Evolutionary conservation across 768 basidiomycete species (phyloP), one percentile per base, ranked within the genome.

Genomic region (Lactifluus hygrophoroides): DNA sequence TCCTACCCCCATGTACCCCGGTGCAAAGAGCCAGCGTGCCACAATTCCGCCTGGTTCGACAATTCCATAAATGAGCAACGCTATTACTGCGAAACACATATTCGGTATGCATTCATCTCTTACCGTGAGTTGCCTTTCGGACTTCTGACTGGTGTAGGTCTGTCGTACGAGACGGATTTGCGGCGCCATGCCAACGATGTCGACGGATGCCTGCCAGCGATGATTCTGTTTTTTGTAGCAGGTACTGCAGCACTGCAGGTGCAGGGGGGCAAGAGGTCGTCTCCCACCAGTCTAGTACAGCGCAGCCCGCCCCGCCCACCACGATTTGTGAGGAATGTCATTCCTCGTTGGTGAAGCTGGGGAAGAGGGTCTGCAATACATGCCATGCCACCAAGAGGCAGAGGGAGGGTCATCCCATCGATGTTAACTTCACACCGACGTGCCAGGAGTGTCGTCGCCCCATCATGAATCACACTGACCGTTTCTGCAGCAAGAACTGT

Each of bases 391-490:
- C 6, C 30, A 19, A 10, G 40, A 52, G 8, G 34, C 51, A 8
- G 13, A 52, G 3, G 11, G 23, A 9, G 2, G 5, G 28, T 11
- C 4, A 2, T 51, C 11, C 35, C 14, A 14, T 19, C 19, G 17
- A 17, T 2, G 51, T 42, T 0, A 27, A 13, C n/a, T 25, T 52
- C n/a, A 14, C 6, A 7, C 28, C 40, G 8, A 19, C 51, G n/a
- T 52, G 51, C 13, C 48, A 57, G 32, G 56, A 57, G 7, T 58
- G 57, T 27, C 57, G 57, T 28, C 38, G 51, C 23, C 21, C 40
- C 9, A 54, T 54, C 32, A 5, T 10, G 5, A 32, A 16, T 13
- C 38, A 21, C 5, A 10, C 14, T 13, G 27, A 19, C n/a, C 38
- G 6, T 42, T 58, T 48, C 46, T 58, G 57, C 32, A 35, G 57